Evolutionary conservation across 257 asterid genomes (phyloP).

Genomic region (Solanum neorickii): DNA sequence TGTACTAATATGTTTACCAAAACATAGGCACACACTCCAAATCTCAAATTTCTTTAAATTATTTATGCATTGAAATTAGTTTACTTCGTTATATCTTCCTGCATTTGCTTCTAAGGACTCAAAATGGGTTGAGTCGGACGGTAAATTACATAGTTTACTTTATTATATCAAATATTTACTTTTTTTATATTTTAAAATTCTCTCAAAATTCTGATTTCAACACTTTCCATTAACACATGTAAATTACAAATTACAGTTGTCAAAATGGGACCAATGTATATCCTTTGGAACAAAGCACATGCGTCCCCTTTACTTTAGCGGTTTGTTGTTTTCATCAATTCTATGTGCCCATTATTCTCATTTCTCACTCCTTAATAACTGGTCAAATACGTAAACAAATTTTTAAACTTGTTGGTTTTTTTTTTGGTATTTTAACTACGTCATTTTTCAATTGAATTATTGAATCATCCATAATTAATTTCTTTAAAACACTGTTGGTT

Average conservation of each 20-base stretch:
- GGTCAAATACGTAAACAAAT: no score
- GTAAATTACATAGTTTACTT: no score
- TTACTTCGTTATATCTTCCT: neutral
- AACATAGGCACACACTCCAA: neutral
- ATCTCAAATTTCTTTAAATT: neutral
- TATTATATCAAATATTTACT: neutral
- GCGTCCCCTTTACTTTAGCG: neutral
- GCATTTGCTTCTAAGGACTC: neutral
- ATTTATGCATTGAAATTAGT: neutral
- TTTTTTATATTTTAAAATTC: neutral
- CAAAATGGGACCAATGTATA: neutral
- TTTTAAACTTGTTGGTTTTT: fast-evolving
- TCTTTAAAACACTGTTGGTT: no score
- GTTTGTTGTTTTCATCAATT: neutral
- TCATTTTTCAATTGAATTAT: no score
- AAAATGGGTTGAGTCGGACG: neutral
- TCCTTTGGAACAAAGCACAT: neutral
- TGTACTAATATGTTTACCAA: neutral
- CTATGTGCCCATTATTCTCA: neutral
- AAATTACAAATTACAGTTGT: neutral
- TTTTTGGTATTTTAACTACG: fast-evolving
- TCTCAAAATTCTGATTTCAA: neutral
- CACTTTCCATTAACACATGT: neutral
- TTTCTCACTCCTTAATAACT: neutral
- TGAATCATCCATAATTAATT: no score